Evolutionary conservation across 2,329 filamentous ascomycete genomes (phyloP), one percentile per base, ranked within the genome.

Genomic region (Botrytis hyacinthi): DNA sequence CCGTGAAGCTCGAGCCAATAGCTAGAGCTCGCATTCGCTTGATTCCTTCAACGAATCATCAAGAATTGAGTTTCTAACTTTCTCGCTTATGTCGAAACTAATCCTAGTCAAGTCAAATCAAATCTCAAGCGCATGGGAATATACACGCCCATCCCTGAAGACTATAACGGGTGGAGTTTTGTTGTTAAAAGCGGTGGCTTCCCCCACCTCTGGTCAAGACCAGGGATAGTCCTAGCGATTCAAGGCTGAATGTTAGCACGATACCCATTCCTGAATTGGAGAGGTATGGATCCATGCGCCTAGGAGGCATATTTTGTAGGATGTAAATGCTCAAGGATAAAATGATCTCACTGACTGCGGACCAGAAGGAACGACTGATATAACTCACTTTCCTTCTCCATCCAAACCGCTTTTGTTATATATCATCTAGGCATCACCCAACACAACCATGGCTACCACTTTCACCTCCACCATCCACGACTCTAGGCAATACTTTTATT

Each of bases 241-340:
- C 75, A 78, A 78, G 78, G 78, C 78, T 78, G 77, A 78, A 70
- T 62, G 61, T 74, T 74, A 74, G 71, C 74, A 71, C 66, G 73
- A 73, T 68, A 54, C 48, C 72, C 70, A 71, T 72, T 54, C 65
- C 73, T 62, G 74, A 76, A 73, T 32, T 74, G 74, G 74, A 76
- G 73, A 73, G 74, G 73, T 57, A 73, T 67, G 48, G 62, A 69
- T 69, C 48, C 51, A 48, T 40, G 51, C 51, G 61, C 62, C 62
- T 60, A 61, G 40, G 59, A 72, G 71, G 37, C 62, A 72, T 68
- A 60, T n/a, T 68, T 37, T 18, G 72, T 51, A 74, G 73, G 73
- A 74, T 67, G 74, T 29, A 62, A 40, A 72, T 72, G 62, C 6
- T 35, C 62, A 75, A 77, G 74, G 76, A 76, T 79, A 79, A 76